Evolutionary conservation across 768 basidiomycete species (phyloP).

Genomic region (Leccinum aurantiacum): DNA sequence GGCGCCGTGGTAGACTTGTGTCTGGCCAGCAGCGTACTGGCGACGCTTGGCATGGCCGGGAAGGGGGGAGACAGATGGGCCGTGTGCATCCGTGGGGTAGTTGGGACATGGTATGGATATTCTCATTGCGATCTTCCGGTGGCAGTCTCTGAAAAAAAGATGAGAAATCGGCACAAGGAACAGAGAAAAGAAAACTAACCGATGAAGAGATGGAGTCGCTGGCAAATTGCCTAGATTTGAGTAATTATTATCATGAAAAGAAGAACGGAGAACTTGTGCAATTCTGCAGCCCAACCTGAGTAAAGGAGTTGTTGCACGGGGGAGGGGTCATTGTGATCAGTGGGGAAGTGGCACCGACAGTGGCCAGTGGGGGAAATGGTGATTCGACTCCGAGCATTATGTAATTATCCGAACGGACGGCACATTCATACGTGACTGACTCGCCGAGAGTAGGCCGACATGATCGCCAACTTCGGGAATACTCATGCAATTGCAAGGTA

Average conservation of each 20-base stretch:
- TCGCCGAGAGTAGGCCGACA: too few species aligned
- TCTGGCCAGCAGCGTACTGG: too few species aligned
- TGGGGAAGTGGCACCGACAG: not conserved
- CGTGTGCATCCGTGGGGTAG: conserved; percentile 38
- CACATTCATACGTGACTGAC: too few species aligned
- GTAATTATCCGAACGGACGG: too few species aligned
- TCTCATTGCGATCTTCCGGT: conserved; percentile 92
- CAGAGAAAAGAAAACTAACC: conserved; percentile 51
- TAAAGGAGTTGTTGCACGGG: conserved; percentile 68
- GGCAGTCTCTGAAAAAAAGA: conserved; percentile 48
- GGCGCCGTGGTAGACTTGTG: conserved; percentile 34
- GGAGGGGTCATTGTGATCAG: conserved; percentile 41
- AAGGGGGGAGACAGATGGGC: conserved; percentile 45
- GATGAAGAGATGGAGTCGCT: conserved; percentile 79
- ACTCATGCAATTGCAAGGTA: too few species aligned
- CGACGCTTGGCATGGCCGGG: conserved; percentile 55
- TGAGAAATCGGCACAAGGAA: conserved; percentile 11
- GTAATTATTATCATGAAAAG: too few species aligned
- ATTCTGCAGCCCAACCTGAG: conserved; percentile 89
- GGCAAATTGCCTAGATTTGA: conserved; percentile 46
- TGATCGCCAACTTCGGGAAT: too few species aligned
- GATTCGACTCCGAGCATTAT: too few species aligned
- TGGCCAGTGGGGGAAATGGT: too few species aligned
- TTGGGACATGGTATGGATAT: conserved; percentile 48
- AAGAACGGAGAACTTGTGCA: conserved; percentile 48